A percentile compares a stretch with the other conserved stretches of the same genome.
Conservation (phyloP, 768 basidiomycete species). For the Mycena rosella region DNA sequence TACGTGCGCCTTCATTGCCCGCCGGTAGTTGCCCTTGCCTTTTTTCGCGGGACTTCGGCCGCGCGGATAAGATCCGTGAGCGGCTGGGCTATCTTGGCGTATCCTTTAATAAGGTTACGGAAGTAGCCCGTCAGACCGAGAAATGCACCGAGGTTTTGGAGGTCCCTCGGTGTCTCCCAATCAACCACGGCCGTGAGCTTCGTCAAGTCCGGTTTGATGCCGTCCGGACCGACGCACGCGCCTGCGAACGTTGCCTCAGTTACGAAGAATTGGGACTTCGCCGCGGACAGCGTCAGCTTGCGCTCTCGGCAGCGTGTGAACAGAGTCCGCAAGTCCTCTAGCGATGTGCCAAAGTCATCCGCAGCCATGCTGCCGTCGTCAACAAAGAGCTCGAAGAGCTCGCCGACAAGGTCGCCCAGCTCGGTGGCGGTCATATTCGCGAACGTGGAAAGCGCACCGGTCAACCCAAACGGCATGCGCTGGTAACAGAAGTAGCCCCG, state of each 20-base stretch:
- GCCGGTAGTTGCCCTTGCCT: conserved; percentile 43
- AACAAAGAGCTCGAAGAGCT: conserved; percentile 27
- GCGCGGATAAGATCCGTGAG: conserved; percentile 45
- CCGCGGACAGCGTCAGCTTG: conserved; percentile 27
- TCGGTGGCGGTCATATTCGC: conserved; percentile 42
- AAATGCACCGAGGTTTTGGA: conserved; percentile 29
- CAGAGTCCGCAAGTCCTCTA: conserved; percentile 12
- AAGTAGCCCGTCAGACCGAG: conserved; percentile 44
- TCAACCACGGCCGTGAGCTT: conserved; percentile 55
- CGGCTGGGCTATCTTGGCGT: conserved; percentile 47
- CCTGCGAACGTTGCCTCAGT: conserved; percentile 52
- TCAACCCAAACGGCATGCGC: conserved; percentile 56
- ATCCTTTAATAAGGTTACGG: conserved; percentile 48
- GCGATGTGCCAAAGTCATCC: conserved; percentile 15
- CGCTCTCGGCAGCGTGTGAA: conserved; percentile 41
- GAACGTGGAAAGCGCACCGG: conserved; percentile 54
- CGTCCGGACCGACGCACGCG: conserved; percentile 44
- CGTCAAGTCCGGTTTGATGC: conserved; percentile 49
- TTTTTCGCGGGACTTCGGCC: conserved; percentile 37
- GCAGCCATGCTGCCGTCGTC: conserved; percentile 34
- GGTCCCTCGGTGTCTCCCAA: conserved; percentile 38
- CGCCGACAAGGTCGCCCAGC: conserved; percentile 42
- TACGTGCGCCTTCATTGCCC: conserved; percentile 37
- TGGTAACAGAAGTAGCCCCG: conserved; percentile 51
- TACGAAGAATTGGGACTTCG: conserved; percentile 47